Conservation (phyloP, 192 early-diverging fungal species). For the Rhizoclosmatium globosum region DNA sequence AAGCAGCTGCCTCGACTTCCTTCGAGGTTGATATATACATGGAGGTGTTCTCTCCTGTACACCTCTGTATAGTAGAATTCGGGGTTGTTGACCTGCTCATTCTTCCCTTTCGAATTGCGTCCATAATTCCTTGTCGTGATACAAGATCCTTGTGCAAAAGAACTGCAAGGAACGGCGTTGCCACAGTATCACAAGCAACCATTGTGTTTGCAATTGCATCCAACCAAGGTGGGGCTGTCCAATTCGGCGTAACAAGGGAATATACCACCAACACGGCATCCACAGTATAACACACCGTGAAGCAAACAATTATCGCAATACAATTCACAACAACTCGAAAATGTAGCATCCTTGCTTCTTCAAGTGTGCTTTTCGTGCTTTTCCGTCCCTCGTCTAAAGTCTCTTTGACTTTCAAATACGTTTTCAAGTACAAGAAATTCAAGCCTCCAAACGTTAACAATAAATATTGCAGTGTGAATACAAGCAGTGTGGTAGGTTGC, state of each 20-base stretch:
- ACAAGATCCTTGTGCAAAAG: neutral
- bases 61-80: too few relatives aligned
- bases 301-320: neutral
- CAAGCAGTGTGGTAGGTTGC: neutral
- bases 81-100: too few relatives aligned
- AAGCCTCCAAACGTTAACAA: neutral
- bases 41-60: too few relatives aligned
- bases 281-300: neutral
- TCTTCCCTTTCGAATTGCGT: too few relatives aligned
- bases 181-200: neutral
- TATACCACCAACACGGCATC: neutral
- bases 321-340: neutral
- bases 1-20: too few relatives aligned
- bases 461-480: neutral
- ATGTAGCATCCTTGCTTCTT: neutral
- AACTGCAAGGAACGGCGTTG: neutral
- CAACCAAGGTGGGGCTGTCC: neutral
- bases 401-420: neutral
- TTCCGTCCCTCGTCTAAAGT: neutral
- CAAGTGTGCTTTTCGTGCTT: neutral
- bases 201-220: neutral
- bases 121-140: too few relatives aligned
- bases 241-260: neutral
- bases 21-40: too few relatives aligned
- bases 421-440: constrained; percentile 1